Base-by-base conservation (phyloP, 441 rosid genomes). In the Hura crepitans region DNA sequence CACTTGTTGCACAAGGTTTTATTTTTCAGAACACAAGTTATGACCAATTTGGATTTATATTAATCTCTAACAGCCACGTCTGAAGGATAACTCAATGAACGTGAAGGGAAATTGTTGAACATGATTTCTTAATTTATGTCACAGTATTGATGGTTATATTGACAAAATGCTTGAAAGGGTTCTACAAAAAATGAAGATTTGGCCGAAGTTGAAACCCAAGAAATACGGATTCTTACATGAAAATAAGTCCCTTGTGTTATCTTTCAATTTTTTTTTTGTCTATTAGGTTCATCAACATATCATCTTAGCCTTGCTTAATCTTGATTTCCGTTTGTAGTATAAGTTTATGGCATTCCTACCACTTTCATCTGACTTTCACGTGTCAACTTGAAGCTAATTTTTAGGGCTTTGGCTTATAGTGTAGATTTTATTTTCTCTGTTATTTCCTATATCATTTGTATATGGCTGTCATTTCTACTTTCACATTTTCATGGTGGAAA, bases 361-460 rank as follows among this genome's bases (percentile, higher is more conserved):
- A 22, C 30, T 64, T 62, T 67, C 71, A 56, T 25, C 46, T 66
- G 25, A n/a, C 28, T 22, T 45, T 10, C 63, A 5, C 46, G 49
- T 35, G 14, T 64, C 31, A 56, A 57, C 20, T 23, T 47, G 55
- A 33, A 65, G 51, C 58, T 58, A 49, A 55, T 35, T 72, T 57
- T 30, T 31, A 31, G 15, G 17, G n/a, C 28, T 55, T 46, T 47
- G 25, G 37, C 56, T 45, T 31, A 37, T 15, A 42, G 35, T 11
- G n/a, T 69, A 35, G 42, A 35, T 58, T 58, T 37, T 43, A 50
- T 66, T n/a, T 43, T 58, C 18, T 56, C 17, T 54, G 39, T 43
- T 14, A 33, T 18, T 57, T n/a, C 33, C 3, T 49, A 33, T 49
- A 0, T n/a, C 22, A 58, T 31, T 22, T 60, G 33, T 14, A 22